phyloP scores from a whole-genome alignment of 805 yeast genomes.

The Komagataella ulmi region DNA sequence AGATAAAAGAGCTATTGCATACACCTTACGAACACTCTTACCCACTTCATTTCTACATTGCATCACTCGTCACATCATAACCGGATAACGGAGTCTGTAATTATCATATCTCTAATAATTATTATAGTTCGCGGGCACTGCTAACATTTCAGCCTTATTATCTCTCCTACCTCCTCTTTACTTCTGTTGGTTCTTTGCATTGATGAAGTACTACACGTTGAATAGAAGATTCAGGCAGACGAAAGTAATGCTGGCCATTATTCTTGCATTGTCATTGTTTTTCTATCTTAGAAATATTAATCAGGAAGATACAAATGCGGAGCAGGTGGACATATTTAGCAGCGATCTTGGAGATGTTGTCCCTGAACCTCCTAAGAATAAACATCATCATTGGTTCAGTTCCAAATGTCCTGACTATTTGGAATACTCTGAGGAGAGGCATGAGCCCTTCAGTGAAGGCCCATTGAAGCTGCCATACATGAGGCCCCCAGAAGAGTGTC shows the following conservation, averaged over 20 bases:
- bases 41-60: neutral
- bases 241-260: neutral
- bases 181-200: neutral
- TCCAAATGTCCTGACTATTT: conserved; percentile 46
- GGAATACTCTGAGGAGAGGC: conserved; percentile 39
- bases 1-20: neutral
- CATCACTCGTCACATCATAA: neutral
- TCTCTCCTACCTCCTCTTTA: neutral
- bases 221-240: neutral
- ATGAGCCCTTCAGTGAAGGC: conserved; percentile 48
- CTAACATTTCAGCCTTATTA: neutral
- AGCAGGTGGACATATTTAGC: neutral
- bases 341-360: neutral
- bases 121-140: neutral
- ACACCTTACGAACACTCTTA: neutral
- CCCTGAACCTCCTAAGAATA: neutral
- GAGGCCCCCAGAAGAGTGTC: conserved; percentile 60
- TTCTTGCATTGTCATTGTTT: neutral
- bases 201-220: neutral
- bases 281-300: neutral
- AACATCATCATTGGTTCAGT: neutral
- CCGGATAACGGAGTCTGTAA: no score
- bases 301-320: neutral
- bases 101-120: neutral
- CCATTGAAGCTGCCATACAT: conserved; percentile 47